Base-by-base conservation (phyloP, 1,139 yeast genomes). In the Suhomyces kunorum region DNA sequence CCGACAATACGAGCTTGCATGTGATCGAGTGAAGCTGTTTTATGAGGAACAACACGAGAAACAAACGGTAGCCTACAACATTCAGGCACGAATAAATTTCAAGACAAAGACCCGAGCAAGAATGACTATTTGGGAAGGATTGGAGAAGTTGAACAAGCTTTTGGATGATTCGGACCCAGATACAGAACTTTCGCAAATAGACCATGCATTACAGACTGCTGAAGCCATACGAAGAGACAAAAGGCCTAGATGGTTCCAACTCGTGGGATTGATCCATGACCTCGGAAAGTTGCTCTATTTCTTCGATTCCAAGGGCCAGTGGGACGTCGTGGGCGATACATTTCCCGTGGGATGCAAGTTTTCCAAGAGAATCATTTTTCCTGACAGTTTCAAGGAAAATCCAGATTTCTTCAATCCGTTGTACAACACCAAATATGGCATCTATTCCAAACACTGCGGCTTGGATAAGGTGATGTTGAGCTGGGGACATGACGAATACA, bases 291-390 rank as follows among this genome's bases (percentile, higher is more conserved):
- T 83, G 15, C 64, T 83, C 18, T 83, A 83, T 55, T 83, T 83
- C 49, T 83, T 76, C 51, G 88, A 81, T 51, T 81, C 87, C 18
- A 71, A 76, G 50, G 88, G 88, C 7, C 88, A 83, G 55, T 83
- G 89, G 89, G 88, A 82, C 53, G 89, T 83, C n/a, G 89, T 83
- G 15, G 89, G 89, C 5, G 89, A 83, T 53, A 83, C 89, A 0
- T 83, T 83, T 54, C 87, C 88, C 0, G 87, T 83, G 20, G 89
- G 89, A 2, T 83, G 88, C 58, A 73, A 73, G 46, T 82, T 74
- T 51, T 81, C 79, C 56, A 74, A 73, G 42, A 71, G 76, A 47
- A 81, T 79, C 38, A 82, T 83, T 17, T 81, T 76, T 46, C 74
- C 82, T 29, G 83, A 80, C 26, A 78, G 76, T 47, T 83, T 83